These are phyloP conservation scores for Argentina anserina DNA, from an alignment of 306 rosid genomes.

Conservation along the genomic window DNA sequence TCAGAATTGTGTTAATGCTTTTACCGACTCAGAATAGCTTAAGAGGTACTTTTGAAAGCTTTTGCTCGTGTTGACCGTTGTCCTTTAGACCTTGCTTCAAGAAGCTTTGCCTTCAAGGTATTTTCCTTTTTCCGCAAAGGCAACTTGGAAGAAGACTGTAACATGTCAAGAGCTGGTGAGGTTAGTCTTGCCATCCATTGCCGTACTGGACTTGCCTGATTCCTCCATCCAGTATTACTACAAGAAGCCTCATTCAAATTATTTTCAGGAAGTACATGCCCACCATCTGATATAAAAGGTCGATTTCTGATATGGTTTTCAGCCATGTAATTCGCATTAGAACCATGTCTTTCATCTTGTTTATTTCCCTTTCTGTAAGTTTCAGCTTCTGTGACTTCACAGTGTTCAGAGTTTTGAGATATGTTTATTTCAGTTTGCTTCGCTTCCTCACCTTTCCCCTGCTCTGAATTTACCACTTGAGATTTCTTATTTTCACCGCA, in stretches of 20 bases:
- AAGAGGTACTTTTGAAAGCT: conserved; percentile 53
- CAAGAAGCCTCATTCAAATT: conserved; percentile 76
- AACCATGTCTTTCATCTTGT: conserved; percentile 41
- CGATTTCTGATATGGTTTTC: conserved; percentile 60
- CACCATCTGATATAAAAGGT: conserved; percentile 52
- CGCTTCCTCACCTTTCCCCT: conserved; percentile 36
- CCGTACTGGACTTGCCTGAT: conserved; percentile 74
- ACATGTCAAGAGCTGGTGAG: conserved; percentile 43
- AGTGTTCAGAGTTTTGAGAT: conserved; percentile 36
- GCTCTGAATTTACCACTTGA: conserved; percentile 40
- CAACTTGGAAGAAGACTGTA: conserved; percentile 51
- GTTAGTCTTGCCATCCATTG: conserved; percentile 65
- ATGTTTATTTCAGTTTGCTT: conserved; percentile 40
- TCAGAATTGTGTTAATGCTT: not conserved
- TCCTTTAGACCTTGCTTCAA: conserved; percentile 91
- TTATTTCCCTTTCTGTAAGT: conserved; percentile 37
- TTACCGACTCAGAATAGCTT: not conserved
- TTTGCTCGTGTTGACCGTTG: conserved; percentile 56
- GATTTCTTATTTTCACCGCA: conserved; percentile 46
- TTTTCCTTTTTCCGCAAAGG: conserved; percentile 59
- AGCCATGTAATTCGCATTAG: conserved; percentile 41
- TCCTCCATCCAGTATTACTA: conserved; percentile 93
- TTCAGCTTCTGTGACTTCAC: conserved; percentile 37
- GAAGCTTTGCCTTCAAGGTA: conserved; percentile 83
- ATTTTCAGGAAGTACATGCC: conserved; percentile 43